phyloP scores from a whole-genome alignment of 2,329 filamentous ascomycete genomes.

The Scedosporium apiospermum region DNA sequence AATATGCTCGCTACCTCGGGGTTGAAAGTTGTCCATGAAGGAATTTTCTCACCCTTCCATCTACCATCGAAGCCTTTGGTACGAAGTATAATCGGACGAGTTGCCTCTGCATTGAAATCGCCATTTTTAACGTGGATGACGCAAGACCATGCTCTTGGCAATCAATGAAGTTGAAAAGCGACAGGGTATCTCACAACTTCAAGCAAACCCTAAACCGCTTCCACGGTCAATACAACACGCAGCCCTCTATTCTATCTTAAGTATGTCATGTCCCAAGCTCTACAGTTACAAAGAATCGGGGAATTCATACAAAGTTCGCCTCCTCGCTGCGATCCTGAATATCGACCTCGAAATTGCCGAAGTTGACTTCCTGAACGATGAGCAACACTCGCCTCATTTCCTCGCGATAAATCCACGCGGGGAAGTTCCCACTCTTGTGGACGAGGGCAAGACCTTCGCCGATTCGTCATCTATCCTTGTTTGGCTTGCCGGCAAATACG shows the following conservation, averaged over 20 bases:
- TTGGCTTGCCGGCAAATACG: slow-evolving; percentile 2
- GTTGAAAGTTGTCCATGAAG: no score
- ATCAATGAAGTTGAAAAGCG: no score
- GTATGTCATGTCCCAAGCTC: neutral
- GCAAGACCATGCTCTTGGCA: no score
- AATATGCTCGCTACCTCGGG: no score
- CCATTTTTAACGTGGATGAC: no score
- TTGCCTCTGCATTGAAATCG: no score
- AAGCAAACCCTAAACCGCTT: no score
- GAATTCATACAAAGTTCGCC: slow-evolving; percentile 2
- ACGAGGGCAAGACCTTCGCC: neutral
- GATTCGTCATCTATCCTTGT: slow-evolving; percentile 3
- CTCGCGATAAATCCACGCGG: neutral
- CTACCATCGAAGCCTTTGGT: no score
- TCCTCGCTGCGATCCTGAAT: slow-evolving; percentile 1
- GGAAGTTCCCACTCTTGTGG: neutral
- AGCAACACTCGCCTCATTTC: neutral
- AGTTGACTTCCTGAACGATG: neutral
- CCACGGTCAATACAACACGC: no score
- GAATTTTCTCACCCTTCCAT: no score
- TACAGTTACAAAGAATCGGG: slow-evolving; percentile 1
- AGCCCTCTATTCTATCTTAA: neutral
- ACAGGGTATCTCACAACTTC: no score
- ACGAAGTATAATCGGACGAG: no score
- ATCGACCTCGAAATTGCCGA: neutral